Evolutionary conservation across 176 grass and related monocot species (phyloP), one percentile per base, ranked within the genome.

Genomic region (Oryza rufipogon): DNA sequence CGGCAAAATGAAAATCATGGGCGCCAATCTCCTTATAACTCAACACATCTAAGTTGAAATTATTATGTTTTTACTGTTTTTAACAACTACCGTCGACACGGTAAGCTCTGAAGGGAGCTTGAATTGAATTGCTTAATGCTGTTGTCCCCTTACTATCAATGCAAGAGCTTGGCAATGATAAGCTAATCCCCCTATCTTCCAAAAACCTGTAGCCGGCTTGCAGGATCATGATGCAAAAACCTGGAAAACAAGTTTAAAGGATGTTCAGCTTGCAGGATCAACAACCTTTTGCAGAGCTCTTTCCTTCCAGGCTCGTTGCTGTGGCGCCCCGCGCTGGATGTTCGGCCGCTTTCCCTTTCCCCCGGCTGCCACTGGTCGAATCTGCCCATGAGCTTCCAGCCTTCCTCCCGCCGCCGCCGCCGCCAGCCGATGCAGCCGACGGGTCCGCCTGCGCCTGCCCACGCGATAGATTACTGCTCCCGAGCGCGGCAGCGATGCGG

Each of bases 401-500:
- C 52, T 88, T 90, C 81, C 75, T 90, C 44, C 88, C 64, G 10
- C 77, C 25, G 17, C 77, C 25, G 17, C 77, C 22, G 12, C 36
- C 65, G 14, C 72, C 74, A 5, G 56, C 44, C 45, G 88, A 79
- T 33, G 73, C 54, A 3, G 66, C 83, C 25, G 78, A 67, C 1
- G 66, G 76, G 32, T 83, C 84, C 13, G 76, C 66, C 75, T 86
- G 86, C 14, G 78, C 70, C 86, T 93, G 91, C 10, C 86, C 88
- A 41, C 91, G 84, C 4, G 97, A 94, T 64, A 99, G 90, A 74
- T 99, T 99, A 64, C 97, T 99, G 65, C 71, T 86, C 49, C 93
- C 97, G 19, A 99, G 87, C 52, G 86, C 81, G 17, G 93, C 91
- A 67, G 68, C 90, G 87, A 90, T 88, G 89, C 88, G 88, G 63